These are phyloP conservation scores for Daldinia vernicosa DNA, from an alignment of 495 filamentous ascomycete genomes.

Conservation along the genomic window DNA sequence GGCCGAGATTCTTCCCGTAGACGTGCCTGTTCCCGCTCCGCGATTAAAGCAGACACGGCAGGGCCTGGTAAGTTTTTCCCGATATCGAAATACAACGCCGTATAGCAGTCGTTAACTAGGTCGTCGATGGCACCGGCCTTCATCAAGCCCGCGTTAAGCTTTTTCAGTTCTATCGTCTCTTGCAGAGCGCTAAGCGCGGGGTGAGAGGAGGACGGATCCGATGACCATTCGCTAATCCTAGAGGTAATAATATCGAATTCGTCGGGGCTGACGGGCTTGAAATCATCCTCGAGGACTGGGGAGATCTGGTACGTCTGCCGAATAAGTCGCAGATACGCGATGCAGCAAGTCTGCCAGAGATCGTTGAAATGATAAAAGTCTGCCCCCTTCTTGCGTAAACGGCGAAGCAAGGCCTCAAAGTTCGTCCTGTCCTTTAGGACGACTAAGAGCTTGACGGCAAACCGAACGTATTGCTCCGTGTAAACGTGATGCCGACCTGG, in stretches of 20 bases:
- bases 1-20: slow-evolving; percentile 37
- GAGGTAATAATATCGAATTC: slow-evolving; percentile 73
- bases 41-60: slow-evolving; percentile 39
- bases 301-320: slow-evolving; percentile 72
- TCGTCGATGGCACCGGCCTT: slow-evolving; percentile 88
- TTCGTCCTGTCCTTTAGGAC: slow-evolving; percentile 78
- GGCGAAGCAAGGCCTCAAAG: slow-evolving; percentile 81
- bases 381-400: slow-evolving; percentile 79
- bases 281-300: slow-evolving; percentile 76
- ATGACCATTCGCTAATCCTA: slow-evolving; percentile 61
- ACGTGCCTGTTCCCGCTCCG: slow-evolving; percentile 45
- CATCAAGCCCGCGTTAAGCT: slow-evolving; percentile 84
- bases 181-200: slow-evolving; percentile 75
- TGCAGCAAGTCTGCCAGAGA: slow-evolving; percentile 84
- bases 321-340: slow-evolving; percentile 77
- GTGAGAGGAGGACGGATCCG: slow-evolving; percentile 54
- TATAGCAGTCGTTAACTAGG: slow-evolving; percentile 86
- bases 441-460: slow-evolving; percentile 77
- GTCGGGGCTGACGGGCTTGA: slow-evolving; percentile 79
- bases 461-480: slow-evolving; percentile 86
- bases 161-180: slow-evolving; percentile 89
- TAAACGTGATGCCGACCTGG: slow-evolving; percentile 94
- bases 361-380: slow-evolving; percentile 87
- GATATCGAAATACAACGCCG: slow-evolving; percentile 72
- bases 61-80: slow-evolving; percentile 50